Conservation (phyloP, 805 yeast genomes). For the Yamadazyma philogaea region DNA sequence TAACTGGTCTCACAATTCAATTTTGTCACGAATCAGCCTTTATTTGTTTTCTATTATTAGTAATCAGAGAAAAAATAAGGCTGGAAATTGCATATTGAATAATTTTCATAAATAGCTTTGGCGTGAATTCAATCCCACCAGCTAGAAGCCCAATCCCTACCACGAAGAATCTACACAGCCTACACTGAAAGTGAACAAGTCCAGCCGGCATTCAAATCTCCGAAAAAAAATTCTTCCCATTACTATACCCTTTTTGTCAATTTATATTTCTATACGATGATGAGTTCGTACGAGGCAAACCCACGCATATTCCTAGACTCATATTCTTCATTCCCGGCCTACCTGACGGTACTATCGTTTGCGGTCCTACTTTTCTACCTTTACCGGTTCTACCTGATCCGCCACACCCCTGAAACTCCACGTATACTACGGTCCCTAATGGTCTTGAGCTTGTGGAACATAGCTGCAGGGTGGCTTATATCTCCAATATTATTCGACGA, state of each 20-base stretch:
- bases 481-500: neutral
- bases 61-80: no score
- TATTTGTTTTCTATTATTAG: no score
- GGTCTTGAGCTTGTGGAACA: neutral
- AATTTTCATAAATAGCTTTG: no score
- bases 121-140: no score
- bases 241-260: no score
- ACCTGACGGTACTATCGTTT: neutral
- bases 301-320: neutral
- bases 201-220: neutral
- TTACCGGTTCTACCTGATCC: neutral
- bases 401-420: neutral
- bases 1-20: no score
- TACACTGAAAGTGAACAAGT: no score
- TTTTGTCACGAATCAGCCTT: no score
- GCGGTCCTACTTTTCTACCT: neutral
- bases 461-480: neutral
- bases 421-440: neutral
- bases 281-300: neutral
- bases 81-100: no score
- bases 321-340: neutral
- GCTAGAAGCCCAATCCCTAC: no score
- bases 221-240: neutral
- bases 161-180: no score
- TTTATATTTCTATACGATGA: neutral